These are phyloP conservation scores for Daedalea quercina DNA, from an alignment of 768 basidiomycete genomes.

Conservation along the genomic window DNA sequence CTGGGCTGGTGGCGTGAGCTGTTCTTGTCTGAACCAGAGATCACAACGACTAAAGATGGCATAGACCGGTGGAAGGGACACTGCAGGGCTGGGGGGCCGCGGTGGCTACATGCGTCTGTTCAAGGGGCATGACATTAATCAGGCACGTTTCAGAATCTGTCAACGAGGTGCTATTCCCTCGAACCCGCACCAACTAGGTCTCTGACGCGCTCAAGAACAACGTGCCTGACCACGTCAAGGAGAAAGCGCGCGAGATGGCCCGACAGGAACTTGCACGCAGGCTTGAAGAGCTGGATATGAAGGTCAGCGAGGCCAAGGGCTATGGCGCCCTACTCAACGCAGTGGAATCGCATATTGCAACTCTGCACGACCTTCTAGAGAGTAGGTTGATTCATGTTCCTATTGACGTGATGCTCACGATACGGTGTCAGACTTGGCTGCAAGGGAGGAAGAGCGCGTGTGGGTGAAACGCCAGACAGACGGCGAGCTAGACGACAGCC, in stretches of 20 bases:
- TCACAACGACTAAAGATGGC: neutral
- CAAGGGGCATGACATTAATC: slow-evolving; percentile 58
- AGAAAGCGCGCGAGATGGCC: slow-evolving; percentile 62
- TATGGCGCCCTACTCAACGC: slow-evolving; percentile 46
- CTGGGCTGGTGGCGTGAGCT: slow-evolving; percentile 56
- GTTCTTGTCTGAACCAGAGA: neutral
- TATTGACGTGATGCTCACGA: neutral
- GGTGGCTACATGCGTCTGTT: slow-evolving; percentile 62
- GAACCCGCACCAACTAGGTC: no score
- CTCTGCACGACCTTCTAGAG: slow-evolving; percentile 55
- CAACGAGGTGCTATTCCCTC: no score
- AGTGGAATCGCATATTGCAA: slow-evolving; percentile 55
- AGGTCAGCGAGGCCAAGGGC: slow-evolving; percentile 43
- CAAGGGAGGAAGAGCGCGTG: slow-evolving; percentile 63
- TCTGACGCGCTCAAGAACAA: slow-evolving; percentile 47
- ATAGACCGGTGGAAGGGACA: slow-evolving; percentile 60
- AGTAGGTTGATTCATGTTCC: slow-evolving; percentile 30
- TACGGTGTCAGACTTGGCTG: slow-evolving; percentile 44
- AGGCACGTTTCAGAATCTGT: slow-evolving; percentile 26
- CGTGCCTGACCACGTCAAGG: slow-evolving; percentile 55
- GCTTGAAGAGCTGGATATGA: slow-evolving; percentile 61
- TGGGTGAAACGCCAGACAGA: slow-evolving; percentile 70
- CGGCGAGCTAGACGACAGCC: slow-evolving; percentile 61
- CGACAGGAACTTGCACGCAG: slow-evolving; percentile 52
- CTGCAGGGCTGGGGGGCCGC: slow-evolving; percentile 60